Conservation (phyloP, 2,329 filamentous ascomycete species). For the Ceratocystis papillata region DNA sequence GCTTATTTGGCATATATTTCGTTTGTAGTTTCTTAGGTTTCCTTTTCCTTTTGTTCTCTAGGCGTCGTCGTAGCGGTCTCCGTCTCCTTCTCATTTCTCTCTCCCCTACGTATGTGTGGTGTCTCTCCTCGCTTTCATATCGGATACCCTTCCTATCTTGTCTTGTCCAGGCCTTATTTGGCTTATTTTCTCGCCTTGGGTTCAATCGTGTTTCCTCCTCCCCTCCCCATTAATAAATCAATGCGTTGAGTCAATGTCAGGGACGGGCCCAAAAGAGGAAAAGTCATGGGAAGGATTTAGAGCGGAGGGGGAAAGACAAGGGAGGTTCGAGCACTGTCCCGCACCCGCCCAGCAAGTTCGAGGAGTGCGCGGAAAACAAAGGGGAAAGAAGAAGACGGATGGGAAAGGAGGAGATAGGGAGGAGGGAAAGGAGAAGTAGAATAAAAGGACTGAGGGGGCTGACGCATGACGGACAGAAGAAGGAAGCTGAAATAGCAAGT, state of each 20-base stretch:
- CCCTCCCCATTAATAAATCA: neutral
- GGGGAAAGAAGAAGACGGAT: neutral
- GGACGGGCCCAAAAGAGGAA: slow-evolving; percentile 3
- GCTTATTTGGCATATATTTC: neutral
- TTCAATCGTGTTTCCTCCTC: neutral
- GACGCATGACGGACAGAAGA: neutral
- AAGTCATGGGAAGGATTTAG: slow-evolving; percentile 14
- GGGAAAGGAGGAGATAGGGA: neutral
- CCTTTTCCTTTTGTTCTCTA: neutral
- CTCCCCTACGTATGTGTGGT: neutral
- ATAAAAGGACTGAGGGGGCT: neutral
- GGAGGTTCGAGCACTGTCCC: neutral
- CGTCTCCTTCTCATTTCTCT: neutral
- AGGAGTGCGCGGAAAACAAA: neutral
- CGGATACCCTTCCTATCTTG: neutral
- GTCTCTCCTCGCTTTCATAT: neutral
- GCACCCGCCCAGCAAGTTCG: neutral
- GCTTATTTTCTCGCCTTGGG: neutral
- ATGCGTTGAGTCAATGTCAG: slow-evolving; percentile 4
- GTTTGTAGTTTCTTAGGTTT: neutral
- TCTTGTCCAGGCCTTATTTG: neutral
- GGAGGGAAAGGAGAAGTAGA: neutral
- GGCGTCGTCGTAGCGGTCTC: neutral
- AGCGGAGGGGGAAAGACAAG: slow-evolving; percentile 12
- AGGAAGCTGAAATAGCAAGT: no score